phyloP scores from a whole-genome alignment of 495 filamentous ascomycete species.

The Pseudevernia furfuracea region DNA sequence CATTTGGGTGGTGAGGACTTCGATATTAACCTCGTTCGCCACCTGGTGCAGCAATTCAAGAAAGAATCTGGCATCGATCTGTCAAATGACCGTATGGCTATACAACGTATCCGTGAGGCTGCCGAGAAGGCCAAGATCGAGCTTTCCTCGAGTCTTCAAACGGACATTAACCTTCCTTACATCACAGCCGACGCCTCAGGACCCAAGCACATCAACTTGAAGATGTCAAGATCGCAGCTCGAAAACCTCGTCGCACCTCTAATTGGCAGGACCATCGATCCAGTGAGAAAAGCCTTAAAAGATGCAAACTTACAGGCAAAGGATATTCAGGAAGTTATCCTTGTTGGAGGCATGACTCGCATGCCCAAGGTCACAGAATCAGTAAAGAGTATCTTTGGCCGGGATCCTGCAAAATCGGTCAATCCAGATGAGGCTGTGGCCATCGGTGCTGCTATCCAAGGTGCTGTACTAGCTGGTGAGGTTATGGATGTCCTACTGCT shows the following conservation, averaged over 20 bases:
- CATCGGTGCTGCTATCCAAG: slow-evolving; percentile 96
- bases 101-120: slow-evolving; percentile 97
- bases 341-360: slow-evolving; percentile 99
- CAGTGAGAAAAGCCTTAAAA: slow-evolving; percentile 95
- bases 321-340: slow-evolving; percentile 97
- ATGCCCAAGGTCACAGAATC: slow-evolving; percentile 99
- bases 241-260: slow-evolving; percentile 89
- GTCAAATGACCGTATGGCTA: slow-evolving; percentile 91
- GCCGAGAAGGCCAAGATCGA: slow-evolving; percentile 99
- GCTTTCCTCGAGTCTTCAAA: slow-evolving; percentile 91
- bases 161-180: slow-evolving; percentile 98
- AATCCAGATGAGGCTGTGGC: slow-evolving; percentile 99
- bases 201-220: slow-evolving; percentile 94
- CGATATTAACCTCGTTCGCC: slow-evolving; percentile 90
- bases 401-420: slow-evolving; percentile 96
- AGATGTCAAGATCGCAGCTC: slow-evolving; percentile 88
- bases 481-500: slow-evolving; percentile 94
- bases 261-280: slow-evolving; percentile 78
- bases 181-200: slow-evolving; percentile 93
- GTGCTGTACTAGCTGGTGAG: slow-evolving; percentile 92
- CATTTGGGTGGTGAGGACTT: slow-evolving; percentile 98
- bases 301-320: slow-evolving; percentile 89
- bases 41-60: slow-evolving; percentile 95
- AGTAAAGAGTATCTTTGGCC: slow-evolving; percentile 95
- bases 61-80: slow-evolving; percentile 89